Base-by-base conservation (phyloP, 768 basidiomycete species). In the Termitomyces sp. region DNA sequence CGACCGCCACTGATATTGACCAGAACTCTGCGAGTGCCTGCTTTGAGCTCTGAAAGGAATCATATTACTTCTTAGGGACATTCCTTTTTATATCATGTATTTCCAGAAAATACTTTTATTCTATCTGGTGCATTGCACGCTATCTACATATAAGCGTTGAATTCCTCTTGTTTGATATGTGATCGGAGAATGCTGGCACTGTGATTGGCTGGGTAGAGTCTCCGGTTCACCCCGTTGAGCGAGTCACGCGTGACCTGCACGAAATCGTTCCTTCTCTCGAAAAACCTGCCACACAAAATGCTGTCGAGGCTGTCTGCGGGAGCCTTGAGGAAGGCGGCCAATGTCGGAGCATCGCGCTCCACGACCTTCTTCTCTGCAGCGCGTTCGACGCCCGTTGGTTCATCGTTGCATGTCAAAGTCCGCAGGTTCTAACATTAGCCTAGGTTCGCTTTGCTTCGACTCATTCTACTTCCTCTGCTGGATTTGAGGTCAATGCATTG, bases 261-360 rank as follows among this genome's bases (percentile, higher is more conserved):
- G 58, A 68, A 60, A 68, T 70, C 66, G 64, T 66, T 65, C 68
- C 70, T 69, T 72, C 70, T 71, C 67, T 67, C 67, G 68, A 73
- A 80, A 81, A 79, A 71, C 71, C 70, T 73, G 70, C 71, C 69
- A 68, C 66, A 70, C 75, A 85, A 83, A 88, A 91, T 91, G 89
- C 73, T 90, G 72, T 85, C 87, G 73, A 90, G 86, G 86, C 82
- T 90, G 76, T 84, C 87, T 71, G 82, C 82, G 74, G 82, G 83
- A 75, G 81, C 82, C 76, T 79, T 88, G 72, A 85, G 78, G 73
- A 82, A 77, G 69, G 80, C 80, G 63, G 74, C 76, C 64, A 74
- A 73, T 61, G 64, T 77, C 60, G 75, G 79, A 58, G 72, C 76
- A 58, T 69, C 80, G 58, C 81, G 79, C 60, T 72, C 80, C 53